These are phyloP conservation scores for Nitzschia inconspicua DNA, from an alignment of 108 stramenopile genomes.

Conservation along the genomic window DNA sequence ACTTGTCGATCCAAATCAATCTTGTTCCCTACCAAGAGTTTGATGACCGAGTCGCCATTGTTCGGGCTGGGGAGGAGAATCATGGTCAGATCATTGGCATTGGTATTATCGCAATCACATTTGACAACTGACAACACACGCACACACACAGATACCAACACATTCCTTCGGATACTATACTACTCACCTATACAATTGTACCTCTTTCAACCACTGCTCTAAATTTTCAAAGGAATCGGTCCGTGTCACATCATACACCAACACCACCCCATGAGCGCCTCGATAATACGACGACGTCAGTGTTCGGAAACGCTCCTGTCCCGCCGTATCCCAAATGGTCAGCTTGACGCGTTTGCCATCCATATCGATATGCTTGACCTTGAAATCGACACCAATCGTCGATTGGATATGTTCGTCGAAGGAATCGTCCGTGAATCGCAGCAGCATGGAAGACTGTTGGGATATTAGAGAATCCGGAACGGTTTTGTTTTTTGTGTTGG, in stretches of 20 bases:
- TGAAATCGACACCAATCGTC: conserved; percentile 98
- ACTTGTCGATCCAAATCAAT: conserved; percentile 89
- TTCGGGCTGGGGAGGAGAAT: conserved; percentile 51
- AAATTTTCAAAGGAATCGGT: conserved; percentile 98
- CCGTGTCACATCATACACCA: conserved; percentile 97
- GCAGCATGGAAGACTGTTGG: conserved; percentile 85
- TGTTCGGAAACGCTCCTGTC: conserved; percentile 99
- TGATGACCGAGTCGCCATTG: conserved; percentile 94
- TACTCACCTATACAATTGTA: conserved; percentile 73
- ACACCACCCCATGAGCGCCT: conserved; percentile 98
- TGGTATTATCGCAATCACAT: too few species aligned
- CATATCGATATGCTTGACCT: conserved; percentile 88
- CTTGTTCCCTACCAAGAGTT: conserved; percentile 98
- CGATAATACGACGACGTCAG: conserved; percentile 97
- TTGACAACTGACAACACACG: too few species aligned
- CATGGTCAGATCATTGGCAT: neutral
- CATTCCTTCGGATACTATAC: neutral
- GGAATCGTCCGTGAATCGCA: conserved; percentile 97
- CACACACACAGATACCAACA: neutral
- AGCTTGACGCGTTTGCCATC: conserved; percentile 89
- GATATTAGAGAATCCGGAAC: neutral
- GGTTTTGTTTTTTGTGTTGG: too few species aligned
- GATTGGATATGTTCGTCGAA: conserved; percentile 98
- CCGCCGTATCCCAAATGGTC: conserved; percentile 97
- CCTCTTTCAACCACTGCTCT: conserved; percentile 97